Base-by-base conservation (phyloP, 306 rosid species). In the Cucurbita moschata region DNA sequence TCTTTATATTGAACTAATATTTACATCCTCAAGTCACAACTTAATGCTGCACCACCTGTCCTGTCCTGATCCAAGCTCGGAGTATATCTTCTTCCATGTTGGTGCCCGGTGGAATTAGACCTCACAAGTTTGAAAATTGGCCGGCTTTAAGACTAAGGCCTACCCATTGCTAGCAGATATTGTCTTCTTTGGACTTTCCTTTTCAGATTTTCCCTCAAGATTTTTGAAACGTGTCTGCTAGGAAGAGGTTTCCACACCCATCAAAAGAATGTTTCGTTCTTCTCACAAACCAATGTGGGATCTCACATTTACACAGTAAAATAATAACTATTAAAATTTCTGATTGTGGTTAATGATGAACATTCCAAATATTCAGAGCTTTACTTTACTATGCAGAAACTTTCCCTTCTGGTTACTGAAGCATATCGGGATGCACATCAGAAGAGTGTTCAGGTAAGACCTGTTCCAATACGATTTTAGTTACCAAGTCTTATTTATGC, bases 391-490 rank as follows among this genome's bases (percentile, higher is more conserved):
- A 59, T 79, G 86, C 89, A 91, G 91, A 87, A 92, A 84, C 81
- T 92, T 19, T 86, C 94, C 12, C 88, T 86, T 82, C 78, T 89
- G 82, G 77, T 89, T 69, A 86, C 92, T 0, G 97, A 92, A 76
- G 97, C 97, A 62, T 89, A 92, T 83, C 84, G 82, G 72, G 92
- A 92, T 70, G 97, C 97, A 59, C 88, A 89, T 66, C 87, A 88
- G 85, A 92, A 92, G 83, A 88, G 95, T 72, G 96, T 88, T 38
- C 81, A 8, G 91, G 91, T 86, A 78, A 51, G 42, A 23, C 40
- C 56, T 21, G 38, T 30, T 50, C 46, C 21, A 1, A 46, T 15
- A 8, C 16, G 50, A 8, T 30, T 70, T 50, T 40, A 70, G 15
- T 70, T 49, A 8, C 46, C 12, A 50, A 70, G 19, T 50, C 15